These are phyloP conservation scores for Stereocaulon alpinum DNA, from an alignment of 495 filamentous ascomycete genomes.

Conservation along the genomic window DNA sequence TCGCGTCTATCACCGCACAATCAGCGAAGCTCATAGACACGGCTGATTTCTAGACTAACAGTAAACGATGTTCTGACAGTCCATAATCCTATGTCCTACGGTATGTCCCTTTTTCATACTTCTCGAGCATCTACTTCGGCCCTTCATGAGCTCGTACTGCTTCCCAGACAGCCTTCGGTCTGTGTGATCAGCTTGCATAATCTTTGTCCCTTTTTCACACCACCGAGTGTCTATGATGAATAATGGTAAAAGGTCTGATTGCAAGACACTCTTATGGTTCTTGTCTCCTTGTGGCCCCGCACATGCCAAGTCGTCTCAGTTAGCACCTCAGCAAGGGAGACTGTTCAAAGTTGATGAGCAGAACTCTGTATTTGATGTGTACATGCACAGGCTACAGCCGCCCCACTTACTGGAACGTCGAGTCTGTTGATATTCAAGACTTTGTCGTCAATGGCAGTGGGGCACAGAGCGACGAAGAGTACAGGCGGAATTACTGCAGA, in stretches of 20 bases:
- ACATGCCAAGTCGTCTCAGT: conserved; percentile 8
- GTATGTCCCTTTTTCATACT: background rate
- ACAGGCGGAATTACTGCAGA: conserved; percentile 20
- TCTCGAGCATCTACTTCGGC: background rate
- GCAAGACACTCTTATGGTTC: conserved; percentile 25
- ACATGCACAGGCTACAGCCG: conserved; percentile 16
- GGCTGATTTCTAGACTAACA: too few species aligned
- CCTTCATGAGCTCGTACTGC: too few species aligned
- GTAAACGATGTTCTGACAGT: too few species aligned
- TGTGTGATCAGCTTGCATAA: too few species aligned
- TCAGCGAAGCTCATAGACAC: too few species aligned
- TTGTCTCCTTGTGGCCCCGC: conserved; percentile 3
- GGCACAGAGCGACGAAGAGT: conserved; percentile 16
- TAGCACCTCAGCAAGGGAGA: conserved; percentile 18
- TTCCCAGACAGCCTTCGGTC: too few species aligned
- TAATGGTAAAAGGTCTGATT: conserved; percentile 58
- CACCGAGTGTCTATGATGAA: conserved; percentile 43
- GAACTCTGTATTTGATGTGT: conserved; percentile 18
- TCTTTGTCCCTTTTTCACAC: background rate
- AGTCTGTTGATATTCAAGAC: conserved; percentile 6
- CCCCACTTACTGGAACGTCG: conserved; percentile 27
- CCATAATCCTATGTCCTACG: too few species aligned
- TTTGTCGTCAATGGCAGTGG: conserved; percentile 32
- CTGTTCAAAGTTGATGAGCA: conserved; percentile 15
- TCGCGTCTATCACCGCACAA: too few species aligned